Conservation (phyloP, 2,329 filamentous ascomycete genomes). For the Beauveria sp. region DNA sequence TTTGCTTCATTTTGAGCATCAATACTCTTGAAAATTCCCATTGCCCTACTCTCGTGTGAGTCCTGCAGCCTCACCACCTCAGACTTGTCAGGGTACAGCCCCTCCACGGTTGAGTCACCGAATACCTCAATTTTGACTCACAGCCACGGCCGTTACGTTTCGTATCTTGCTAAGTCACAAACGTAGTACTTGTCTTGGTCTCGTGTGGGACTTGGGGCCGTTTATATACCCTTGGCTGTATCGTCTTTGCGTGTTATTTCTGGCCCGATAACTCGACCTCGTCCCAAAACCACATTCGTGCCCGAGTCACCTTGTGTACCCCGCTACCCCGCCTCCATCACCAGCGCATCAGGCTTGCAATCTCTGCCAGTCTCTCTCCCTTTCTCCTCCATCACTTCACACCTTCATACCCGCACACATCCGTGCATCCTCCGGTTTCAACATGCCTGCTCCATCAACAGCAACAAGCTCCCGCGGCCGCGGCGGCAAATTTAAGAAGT, state of each 20-base stretch:
- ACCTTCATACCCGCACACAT: not conserved
- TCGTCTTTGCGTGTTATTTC: not conserved
- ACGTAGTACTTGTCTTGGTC: no score
- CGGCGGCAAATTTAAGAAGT: constrained; percentile 92
- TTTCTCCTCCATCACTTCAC: not conserved
- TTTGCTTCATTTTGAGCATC: no score
- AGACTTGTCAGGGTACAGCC: not conserved
- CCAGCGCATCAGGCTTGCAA: constrained; percentile 5
- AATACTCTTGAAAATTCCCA: no score
- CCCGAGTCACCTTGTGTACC: constrained; percentile 5
- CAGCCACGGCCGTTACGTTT: not conserved
- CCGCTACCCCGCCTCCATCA: constrained; percentile 13
- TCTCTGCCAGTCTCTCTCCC: not conserved
- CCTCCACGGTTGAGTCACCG: constrained; percentile 4
- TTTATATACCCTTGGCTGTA: not conserved
- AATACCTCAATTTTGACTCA: constrained; percentile 1
- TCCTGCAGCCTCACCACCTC: not conserved
- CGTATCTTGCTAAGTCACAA: no score
- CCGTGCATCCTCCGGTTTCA: constrained; percentile 11
- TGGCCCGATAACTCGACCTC: not conserved
- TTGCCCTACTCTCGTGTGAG: not conserved
- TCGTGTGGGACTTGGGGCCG: no score
- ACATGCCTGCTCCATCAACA: constrained; percentile 39
- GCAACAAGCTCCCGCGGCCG: constrained; percentile 60
- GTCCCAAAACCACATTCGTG: not conserved